Percentiles rank a stretch among this genome's conserved stretches.
Conservation (phyloP, 768 basidiomycete genomes). For the Rhodosporidiobolus odoratus region DNA sequence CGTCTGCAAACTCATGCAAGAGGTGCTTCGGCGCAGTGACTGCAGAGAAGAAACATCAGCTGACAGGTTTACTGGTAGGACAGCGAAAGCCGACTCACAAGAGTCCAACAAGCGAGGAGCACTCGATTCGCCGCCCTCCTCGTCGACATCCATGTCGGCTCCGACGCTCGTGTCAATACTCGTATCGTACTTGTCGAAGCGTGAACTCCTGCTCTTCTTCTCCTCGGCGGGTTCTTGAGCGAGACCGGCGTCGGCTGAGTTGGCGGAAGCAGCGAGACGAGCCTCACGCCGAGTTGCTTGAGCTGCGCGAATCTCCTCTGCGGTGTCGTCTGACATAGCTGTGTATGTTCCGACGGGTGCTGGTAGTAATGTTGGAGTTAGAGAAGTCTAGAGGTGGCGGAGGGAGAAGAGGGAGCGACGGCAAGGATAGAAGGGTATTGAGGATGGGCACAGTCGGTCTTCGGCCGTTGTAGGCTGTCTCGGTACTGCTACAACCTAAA, state of each 20-base stretch:
- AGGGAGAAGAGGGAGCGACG: background rate
- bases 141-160: conserved; percentile 9
- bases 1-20: conserved; percentile 92
- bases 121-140: background rate
- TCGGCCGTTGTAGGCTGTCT: no score
- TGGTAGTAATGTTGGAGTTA: background rate
- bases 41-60: conserved; percentile 6
- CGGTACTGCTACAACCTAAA: no score
- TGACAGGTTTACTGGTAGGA: background rate
- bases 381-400: background rate
- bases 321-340: conserved; percentile 30
- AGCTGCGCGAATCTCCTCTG: conserved; percentile 29
- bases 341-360: background rate
- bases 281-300: conserved; percentile 44
- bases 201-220: background rate
- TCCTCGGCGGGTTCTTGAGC: background rate
- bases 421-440: background rate
- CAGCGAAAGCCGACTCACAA: background rate
- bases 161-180: background rate
- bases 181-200: conserved; percentile 9
- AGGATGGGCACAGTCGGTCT: no score
- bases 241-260: conserved; percentile 16
- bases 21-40: conserved; percentile 84
- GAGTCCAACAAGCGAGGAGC: conserved; percentile 6
- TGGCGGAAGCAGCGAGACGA: conserved; percentile 11